A percentile compares a stretch with the other conserved stretches of the same genome.
Evolutionary conservation across 176 grass and related monocot genomes (phyloP).

Genomic region (Musa acuminata): DNA sequence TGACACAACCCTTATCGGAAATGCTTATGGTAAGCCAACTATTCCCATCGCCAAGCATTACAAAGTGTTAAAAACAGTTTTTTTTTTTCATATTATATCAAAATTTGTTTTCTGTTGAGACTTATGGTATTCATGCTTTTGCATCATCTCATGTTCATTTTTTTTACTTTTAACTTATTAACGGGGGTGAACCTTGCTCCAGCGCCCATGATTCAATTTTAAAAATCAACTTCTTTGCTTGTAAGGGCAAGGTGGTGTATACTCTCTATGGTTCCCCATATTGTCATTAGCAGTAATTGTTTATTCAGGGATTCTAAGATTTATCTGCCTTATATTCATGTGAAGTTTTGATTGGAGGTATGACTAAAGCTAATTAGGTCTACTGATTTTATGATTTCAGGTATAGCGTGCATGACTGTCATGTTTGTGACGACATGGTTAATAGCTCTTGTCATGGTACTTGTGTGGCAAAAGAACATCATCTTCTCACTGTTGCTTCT

Average conservation of each 20-base stretch:
- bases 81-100: neutral
- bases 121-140: neutral
- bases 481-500: slow-evolving; percentile 55
- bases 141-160: neutral
- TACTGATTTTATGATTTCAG: slow-evolving; percentile 39
- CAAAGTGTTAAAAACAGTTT: neutral
- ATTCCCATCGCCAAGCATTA: neutral
- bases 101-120: neutral
- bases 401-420: slow-evolving; percentile 91
- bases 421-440: slow-evolving; percentile 88
- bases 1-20: slow-evolving; percentile 85
- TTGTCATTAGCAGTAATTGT: neutral
- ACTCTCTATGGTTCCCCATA: neutral
- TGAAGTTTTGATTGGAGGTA: neutral
- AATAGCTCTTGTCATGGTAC: slow-evolving; percentile 67
- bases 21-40: slow-evolving; percentile 64
- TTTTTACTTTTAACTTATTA: too few relatives aligned
- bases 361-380: neutral
- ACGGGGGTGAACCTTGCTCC: too few relatives aligned
- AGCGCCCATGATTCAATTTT: too few relatives aligned
- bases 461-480: slow-evolving; percentile 76
- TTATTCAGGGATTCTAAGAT: neutral
- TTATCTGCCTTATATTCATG: neutral
- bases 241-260: too few relatives aligned
- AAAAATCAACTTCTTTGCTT: too few relatives aligned